Conservation (phyloP, 345 rosid genomes). For the Psidium guajava region DNA sequence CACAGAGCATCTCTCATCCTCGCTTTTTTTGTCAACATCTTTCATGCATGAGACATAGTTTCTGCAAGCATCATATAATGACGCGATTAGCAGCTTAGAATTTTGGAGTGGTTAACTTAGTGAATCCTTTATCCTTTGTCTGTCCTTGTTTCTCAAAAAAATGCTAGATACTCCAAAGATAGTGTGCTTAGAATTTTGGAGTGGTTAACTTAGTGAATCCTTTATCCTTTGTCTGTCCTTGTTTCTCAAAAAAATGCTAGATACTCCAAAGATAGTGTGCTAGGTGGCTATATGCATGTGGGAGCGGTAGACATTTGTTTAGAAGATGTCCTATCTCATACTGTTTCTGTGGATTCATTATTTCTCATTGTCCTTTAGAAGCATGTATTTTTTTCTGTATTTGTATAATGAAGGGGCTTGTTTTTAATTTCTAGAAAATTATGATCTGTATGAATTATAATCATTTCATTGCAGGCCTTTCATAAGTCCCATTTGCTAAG, state of each 20-base stretch:
- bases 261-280: background rate
- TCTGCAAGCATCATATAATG: background rate
- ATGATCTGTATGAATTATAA: background rate
- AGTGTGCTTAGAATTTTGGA: background rate
- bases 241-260: background rate
- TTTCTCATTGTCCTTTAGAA: background rate
- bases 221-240: background rate
- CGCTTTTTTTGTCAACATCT: background rate
- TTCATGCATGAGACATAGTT: background rate
- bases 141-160: background rate
- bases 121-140: background rate
- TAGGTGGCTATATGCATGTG: background rate
- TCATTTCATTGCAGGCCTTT: constrained; percentile 48
- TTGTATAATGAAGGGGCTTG: background rate
- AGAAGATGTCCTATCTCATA: background rate
- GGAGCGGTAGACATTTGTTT: background rate
- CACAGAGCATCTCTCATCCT: background rate
- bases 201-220: background rate
- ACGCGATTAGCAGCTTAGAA: background rate
- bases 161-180: background rate
- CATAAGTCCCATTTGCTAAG: constrained; percentile 84
- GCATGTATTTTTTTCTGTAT: background rate
- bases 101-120: background rate
- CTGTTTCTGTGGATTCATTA: background rate
- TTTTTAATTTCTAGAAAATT: background rate